Conservation (phyloP, 306 rosid species). For the Malus sieversii region DNA sequence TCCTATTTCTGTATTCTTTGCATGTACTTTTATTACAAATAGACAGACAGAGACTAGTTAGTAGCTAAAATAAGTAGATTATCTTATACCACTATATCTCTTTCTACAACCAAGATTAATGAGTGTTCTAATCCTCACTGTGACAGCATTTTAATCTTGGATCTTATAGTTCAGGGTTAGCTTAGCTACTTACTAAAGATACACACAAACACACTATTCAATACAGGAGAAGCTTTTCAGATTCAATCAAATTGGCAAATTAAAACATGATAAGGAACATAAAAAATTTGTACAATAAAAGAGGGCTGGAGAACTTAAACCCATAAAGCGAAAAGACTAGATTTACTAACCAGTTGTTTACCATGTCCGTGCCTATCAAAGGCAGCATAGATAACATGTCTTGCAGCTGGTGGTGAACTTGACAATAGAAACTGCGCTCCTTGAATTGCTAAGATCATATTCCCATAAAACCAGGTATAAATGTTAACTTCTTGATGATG, state of each 20-base stretch:
- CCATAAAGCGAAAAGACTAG: constrained; percentile 3
- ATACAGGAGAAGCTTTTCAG: neutral
- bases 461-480: constrained; percentile 10
- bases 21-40: no score
- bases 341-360: constrained; percentile 66
- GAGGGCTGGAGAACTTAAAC: neutral
- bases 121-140: no score
- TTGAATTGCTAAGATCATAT: constrained; percentile 35
- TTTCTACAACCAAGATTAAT: no score
- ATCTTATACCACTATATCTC: no score
- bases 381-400: constrained; percentile 62
- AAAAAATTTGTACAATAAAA: neutral
- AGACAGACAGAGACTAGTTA: no score
- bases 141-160: no score
- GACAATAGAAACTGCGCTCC: constrained; percentile 67
- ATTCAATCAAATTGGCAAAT: neutral
- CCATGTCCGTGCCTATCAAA: constrained; percentile 78
- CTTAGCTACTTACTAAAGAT: no score
- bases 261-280: neutral
- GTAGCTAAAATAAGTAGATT: no score
- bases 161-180: no score
- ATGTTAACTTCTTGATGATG: neutral
- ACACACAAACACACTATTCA: no score
- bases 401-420: constrained; percentile 56
- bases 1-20: no score